These are phyloP conservation scores for Yamadazyma diddensiae DNA, from an alignment of 1,139 yeast species.

Conservation along the genomic window DNA sequence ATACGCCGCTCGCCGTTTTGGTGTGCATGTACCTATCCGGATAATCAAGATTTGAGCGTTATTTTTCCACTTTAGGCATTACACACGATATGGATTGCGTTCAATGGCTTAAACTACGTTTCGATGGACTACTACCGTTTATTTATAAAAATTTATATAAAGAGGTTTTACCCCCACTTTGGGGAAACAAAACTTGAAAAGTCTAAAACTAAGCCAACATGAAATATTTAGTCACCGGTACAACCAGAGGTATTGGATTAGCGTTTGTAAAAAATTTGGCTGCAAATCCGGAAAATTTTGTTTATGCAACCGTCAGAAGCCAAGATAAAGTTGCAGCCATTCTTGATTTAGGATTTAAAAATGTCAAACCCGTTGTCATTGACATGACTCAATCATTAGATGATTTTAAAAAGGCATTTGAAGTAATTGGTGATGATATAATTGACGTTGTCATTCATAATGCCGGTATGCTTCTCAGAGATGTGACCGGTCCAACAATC, in stretches of 20 bases:
- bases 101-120: too few relatives aligned
- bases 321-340: slow-evolving; percentile 10
- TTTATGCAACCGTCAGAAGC: slow-evolving; percentile 19
- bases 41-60: too few relatives aligned
- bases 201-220: too few relatives aligned
- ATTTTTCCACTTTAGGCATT: too few relatives aligned
- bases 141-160: too few relatives aligned
- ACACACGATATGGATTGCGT: too few relatives aligned
- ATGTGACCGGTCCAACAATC: slow-evolving; percentile 1
- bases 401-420: slow-evolving; percentile 4
- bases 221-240: slow-evolving; percentile 21
- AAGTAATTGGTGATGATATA: slow-evolving; percentile 3
- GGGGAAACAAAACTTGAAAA: too few relatives aligned
- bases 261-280: slow-evolving; percentile 14
- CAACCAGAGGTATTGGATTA: slow-evolving; percentile 22
- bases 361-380: slow-evolving; percentile 5
- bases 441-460: slow-evolving; percentile 8
- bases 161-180: too few relatives aligned
- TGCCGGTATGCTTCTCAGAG: slow-evolving; percentile 1
- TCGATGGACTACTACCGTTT: too few relatives aligned
- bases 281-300: slow-evolving; percentile 8
- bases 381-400: slow-evolving; percentile 3
- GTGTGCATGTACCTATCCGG: too few relatives aligned
- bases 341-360: slow-evolving; percentile 3
- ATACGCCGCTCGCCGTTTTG: too few relatives aligned